These are phyloP conservation scores for Talaromyces borbonicus DNA, from an alignment of 495 filamentous ascomycete genomes.

Conservation along the genomic window DNA sequence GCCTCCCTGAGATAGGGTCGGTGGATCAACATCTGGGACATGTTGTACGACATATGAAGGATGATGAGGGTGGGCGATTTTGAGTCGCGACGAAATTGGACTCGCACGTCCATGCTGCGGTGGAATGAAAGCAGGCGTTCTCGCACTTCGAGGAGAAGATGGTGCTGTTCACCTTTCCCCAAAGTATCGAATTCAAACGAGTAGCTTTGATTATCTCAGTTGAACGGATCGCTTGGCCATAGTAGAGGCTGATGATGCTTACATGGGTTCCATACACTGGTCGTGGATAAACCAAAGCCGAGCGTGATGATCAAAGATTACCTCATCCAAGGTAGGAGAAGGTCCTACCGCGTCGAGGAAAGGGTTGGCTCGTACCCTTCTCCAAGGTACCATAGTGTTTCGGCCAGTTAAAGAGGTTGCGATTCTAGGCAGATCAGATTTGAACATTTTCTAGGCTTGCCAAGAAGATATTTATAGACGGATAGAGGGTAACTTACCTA, in stretches of 20 bases:
- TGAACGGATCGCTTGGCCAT: neutral
- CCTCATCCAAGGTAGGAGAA: neutral
- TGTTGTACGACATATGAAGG: slow-evolving; percentile 1
- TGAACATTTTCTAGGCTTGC: neutral
- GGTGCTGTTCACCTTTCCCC: neutral
- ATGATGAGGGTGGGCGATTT: neutral
- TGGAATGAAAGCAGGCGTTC: neutral
- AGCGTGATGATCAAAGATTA: neutral
- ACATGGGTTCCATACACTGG: neutral
- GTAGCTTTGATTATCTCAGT: neutral
- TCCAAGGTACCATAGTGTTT: slow-evolving; percentile 1
- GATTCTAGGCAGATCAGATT: neutral
- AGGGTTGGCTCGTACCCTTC: neutral
- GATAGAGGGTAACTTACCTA: neutral
- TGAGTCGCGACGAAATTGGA: neutral
- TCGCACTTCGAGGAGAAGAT: neutral
- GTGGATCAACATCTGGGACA: slow-evolving; percentile 1
- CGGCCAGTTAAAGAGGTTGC: neutral
- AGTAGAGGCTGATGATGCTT: neutral
- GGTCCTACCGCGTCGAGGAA: neutral
- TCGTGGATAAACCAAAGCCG: neutral
- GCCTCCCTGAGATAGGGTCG: neutral
- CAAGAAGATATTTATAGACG: neutral
- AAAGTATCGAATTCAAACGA: neutral
- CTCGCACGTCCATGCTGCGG: neutral